Percentiles rank a stretch among this genome's conserved stretches.
Conservation (phyloP, 495 filamentous ascomycete genomes). For the Massariosphaeria phaeospora region DNA sequence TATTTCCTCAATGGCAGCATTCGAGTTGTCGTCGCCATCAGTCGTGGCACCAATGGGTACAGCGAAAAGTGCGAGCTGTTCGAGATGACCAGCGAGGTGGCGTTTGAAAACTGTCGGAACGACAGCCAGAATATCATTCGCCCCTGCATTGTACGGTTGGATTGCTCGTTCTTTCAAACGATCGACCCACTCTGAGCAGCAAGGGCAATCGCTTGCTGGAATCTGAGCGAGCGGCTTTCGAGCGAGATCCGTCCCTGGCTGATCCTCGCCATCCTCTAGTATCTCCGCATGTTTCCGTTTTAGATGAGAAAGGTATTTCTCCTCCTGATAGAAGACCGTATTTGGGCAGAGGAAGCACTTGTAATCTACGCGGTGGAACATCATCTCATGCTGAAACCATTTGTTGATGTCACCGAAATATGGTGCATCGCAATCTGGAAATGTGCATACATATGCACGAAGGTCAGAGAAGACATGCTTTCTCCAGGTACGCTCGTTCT, state of each 20-base stretch:
- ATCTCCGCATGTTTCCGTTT: not conserved
- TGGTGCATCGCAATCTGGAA: slow-evolving; percentile 31
- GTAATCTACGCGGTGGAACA: slow-evolving; percentile 33
- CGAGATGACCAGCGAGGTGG: slow-evolving; percentile 15
- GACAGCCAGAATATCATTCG: not conserved
- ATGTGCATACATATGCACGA: slow-evolving; percentile 40
- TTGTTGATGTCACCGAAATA: slow-evolving; percentile 32
- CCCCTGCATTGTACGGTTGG: too few relatives aligned
- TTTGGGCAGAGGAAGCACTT: slow-evolving; percentile 30
- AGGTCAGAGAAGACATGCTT: slow-evolving; percentile 39
- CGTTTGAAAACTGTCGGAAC: slow-evolving; percentile 7
- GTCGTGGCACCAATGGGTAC: not conserved
- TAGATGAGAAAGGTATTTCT: slow-evolving; percentile 2
- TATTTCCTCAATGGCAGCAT: slow-evolving; percentile 11
- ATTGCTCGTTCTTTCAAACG: not conserved
- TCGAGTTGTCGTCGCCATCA: not conserved
- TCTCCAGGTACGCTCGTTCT: slow-evolving; percentile 27
- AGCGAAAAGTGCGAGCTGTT: slow-evolving; percentile 21
- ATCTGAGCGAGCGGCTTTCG: slow-evolving; percentile 8
- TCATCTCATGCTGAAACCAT: slow-evolving; percentile 40
- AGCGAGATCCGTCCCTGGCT: not conserved
- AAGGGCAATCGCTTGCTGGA: slow-evolving; percentile 16
- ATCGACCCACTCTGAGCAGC: slow-evolving; percentile 8
- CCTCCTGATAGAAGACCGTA: not conserved
- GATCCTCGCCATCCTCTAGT: not conserved